phyloP scores from a whole-genome alignment of 2,329 filamentous ascomycete species.

The Stenocarpella maydis region DNA sequence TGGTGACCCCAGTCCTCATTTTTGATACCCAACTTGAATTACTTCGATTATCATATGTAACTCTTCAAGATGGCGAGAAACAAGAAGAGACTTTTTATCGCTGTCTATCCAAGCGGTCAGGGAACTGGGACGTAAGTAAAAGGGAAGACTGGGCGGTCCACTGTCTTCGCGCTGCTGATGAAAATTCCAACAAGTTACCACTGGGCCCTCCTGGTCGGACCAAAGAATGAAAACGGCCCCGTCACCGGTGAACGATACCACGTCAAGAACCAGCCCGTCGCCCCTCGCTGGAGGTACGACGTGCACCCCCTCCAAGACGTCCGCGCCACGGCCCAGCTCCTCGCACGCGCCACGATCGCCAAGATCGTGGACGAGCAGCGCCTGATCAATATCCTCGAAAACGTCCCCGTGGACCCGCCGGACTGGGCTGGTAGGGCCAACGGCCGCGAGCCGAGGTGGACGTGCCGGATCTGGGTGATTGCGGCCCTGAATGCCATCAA shows the following conservation, averaged over 20 bases:
- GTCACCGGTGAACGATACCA: slow-evolving; percentile 1
- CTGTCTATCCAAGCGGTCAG: too few relatives aligned
- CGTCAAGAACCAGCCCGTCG: neutral
- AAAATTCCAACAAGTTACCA: too few relatives aligned
- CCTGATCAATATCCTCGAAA: neutral
- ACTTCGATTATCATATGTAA: too few relatives aligned
- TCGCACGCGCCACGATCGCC: neutral
- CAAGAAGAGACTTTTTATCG: too few relatives aligned
- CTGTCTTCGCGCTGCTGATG: too few relatives aligned
- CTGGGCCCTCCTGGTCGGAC: too few relatives aligned
- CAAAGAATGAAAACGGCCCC: neutral
- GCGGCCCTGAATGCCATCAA: neutral
- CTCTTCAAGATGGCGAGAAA: too few relatives aligned
- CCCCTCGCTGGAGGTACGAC: neutral
- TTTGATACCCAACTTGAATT: too few relatives aligned
- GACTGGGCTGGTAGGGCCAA: neutral
- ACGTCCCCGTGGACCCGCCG: neutral
- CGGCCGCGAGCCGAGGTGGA: slow-evolving; percentile 14
- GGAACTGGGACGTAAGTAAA: too few relatives aligned
- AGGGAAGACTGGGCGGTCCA: too few relatives aligned
- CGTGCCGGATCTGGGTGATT: slow-evolving; percentile 1
- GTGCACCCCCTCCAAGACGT: neutral
- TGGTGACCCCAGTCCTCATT: too few relatives aligned
- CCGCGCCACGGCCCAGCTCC: neutral
- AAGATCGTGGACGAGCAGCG: slow-evolving; percentile 4